Conservation (phyloP, 192 early-diverging fungal genomes). For the Umbelopsis sp. region DNA sequence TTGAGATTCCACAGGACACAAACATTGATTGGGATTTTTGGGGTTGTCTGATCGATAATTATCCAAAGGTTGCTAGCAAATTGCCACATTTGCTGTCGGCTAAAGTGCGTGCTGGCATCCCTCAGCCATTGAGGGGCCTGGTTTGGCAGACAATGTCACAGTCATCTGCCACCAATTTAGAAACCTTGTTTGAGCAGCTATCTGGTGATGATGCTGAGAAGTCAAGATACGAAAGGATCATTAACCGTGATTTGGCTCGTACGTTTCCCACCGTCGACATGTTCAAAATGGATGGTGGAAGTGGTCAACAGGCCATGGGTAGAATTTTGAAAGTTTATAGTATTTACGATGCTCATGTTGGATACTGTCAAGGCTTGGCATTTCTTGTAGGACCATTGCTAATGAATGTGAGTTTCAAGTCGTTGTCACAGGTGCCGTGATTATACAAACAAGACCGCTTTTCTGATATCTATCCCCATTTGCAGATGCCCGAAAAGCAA, state of each 20-base stretch:
- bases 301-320: conserved; percentile 85
- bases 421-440: background rate
- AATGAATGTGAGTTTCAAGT: conserved; percentile 68
- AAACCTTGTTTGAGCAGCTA: conserved; percentile 79
- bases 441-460: background rate
- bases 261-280: conserved; percentile 90
- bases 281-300: conserved; percentile 78
- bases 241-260: conserved; percentile 87
- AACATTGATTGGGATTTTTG: conserved; percentile 79
- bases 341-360: conserved; percentile 90
- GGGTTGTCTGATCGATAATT: conserved; percentile 81
- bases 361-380: conserved; percentile 96
- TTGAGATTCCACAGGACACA: background rate
- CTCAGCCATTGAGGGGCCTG: conserved; percentile 79
- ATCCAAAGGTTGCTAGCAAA: conserved; percentile 66
- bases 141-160: conserved; percentile 93
- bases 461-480: background rate
- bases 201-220: conserved; percentile 52
- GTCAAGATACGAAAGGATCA: conserved; percentile 83
- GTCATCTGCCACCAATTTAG: conserved; percentile 77
- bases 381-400: conserved; percentile 92
- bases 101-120: conserved; percentile 80
- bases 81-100: conserved; percentile 70
- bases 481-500: conserved; percentile 89
- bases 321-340: conserved; percentile 93